phyloP scores from a whole-genome alignment of 1,284 basidiomycete species.

The Vanrija sp. region DNA sequence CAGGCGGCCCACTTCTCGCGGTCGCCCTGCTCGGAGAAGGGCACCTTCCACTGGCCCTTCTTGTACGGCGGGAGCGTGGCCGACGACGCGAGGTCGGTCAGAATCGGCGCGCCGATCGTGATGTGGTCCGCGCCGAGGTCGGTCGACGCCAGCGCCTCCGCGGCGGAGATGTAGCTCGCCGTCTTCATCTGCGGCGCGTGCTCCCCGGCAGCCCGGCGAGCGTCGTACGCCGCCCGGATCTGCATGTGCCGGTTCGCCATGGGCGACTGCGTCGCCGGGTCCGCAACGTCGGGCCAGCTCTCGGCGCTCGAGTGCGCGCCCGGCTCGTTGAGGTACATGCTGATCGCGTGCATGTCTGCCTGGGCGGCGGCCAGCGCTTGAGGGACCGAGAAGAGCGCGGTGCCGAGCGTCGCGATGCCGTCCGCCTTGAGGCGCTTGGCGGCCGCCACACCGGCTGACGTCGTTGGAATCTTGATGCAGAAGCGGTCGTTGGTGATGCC shows the following conservation, averaged over 20 bases:
- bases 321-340: constrained; percentile 37
- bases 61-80: constrained; percentile 11
- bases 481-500: constrained; percentile 25
- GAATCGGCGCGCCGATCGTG: constrained; percentile 15
- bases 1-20: constrained; percentile 7
- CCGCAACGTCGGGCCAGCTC: constrained; percentile 24
- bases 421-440: constrained; percentile 23
- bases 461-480: constrained; percentile 43
- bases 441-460: constrained; percentile 33
- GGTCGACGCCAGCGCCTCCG: constrained; percentile 19
- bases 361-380: constrained; percentile 42
- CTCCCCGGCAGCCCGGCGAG: constrained; percentile 26
- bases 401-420: constrained; percentile 40
- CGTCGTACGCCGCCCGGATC: constrained; percentile 31
- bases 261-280: constrained; percentile 19
- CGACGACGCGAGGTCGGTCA: constrained; percentile 15
- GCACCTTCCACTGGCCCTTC: constrained; percentile 12
- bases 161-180: constrained; percentile 21
- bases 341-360: constrained; percentile 37
- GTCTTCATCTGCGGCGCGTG: constrained; percentile 32
- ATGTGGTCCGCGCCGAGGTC: constrained; percentile 27
- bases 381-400: constrained; percentile 30
- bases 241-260: constrained; percentile 30
- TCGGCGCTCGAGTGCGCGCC: constrained; percentile 13
- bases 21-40: constrained; percentile 7